Evolutionary conservation across 805 yeast genomes (phyloP).

Genomic region (Huiozyma naganishii): DNA sequence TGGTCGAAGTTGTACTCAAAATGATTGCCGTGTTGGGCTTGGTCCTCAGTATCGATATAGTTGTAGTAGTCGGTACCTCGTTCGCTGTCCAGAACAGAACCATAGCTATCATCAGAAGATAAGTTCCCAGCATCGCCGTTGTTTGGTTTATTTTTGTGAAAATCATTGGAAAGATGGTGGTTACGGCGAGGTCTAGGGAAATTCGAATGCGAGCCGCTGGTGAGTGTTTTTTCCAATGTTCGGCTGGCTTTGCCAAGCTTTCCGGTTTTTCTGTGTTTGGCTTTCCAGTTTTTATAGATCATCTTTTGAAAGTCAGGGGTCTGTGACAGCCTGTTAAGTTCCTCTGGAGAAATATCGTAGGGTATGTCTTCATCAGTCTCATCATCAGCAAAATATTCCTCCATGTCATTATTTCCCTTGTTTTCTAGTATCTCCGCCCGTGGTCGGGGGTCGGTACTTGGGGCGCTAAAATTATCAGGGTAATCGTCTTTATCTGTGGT

Average conservation of each 20-base stretch:
- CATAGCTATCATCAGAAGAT: not conserved
- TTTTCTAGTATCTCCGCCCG: constrained; percentile 1
- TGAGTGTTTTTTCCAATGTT: constrained; percentile 17
- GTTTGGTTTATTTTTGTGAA: not conserved
- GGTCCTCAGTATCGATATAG: constrained; percentile 6
- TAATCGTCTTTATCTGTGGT: not conserved
- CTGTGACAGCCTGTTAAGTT: constrained; percentile 18
- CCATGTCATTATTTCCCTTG: constrained; percentile 4
- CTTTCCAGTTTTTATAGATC: constrained; percentile 27
- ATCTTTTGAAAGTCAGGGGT: constrained; percentile 42
- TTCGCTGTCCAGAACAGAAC: constrained; percentile 4
- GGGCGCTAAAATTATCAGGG: not conserved
- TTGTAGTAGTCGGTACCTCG: constrained; percentile 8
- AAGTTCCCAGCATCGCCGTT: not conserved
- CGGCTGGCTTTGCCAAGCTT: constrained; percentile 7
- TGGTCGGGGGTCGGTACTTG: not conserved
- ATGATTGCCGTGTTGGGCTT: constrained; percentile 17
- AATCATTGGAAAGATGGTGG: not conserved
- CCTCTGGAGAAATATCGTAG: constrained; percentile 8
- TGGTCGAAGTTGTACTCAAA: constrained; percentile 12
- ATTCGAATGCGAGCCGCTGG: constrained; percentile 1
- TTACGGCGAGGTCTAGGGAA: too few relatives aligned
- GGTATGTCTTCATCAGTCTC: constrained; percentile 20
- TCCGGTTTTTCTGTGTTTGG: constrained; percentile 20
- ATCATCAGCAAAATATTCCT: constrained; percentile 20